Conservation (phyloP, 1,284 basidiomycete genomes). For the Entoloma clypeatum region DNA sequence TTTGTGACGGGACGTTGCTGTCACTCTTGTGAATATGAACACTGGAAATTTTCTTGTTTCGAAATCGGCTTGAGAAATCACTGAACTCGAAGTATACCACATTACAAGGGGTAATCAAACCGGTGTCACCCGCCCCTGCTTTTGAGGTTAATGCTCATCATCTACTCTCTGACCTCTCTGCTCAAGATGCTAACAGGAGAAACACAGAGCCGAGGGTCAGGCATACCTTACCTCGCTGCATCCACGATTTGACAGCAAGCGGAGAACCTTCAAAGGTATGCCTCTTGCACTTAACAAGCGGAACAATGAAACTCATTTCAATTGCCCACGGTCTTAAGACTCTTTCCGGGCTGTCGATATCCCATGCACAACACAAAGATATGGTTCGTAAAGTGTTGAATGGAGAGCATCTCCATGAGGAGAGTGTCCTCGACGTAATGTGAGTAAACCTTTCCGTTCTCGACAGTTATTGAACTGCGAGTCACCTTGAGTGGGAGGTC, state of each 20-base stretch:
- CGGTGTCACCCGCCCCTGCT: too few relatives aligned
- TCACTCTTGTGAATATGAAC: too few relatives aligned
- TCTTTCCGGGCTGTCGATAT: slow-evolving; percentile 73
- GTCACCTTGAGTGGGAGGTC: slow-evolving; percentile 54
- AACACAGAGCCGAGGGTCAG: slow-evolving; percentile 83
- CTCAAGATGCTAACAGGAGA: slow-evolving; percentile 2
- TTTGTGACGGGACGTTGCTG: too few relatives aligned
- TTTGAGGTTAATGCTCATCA: slow-evolving; percentile 49
- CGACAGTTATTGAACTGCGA: slow-evolving; percentile 9
- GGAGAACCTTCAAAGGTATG: slow-evolving; percentile 91
- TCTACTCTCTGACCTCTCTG: slow-evolving; percentile 1
- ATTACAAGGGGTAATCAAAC: too few relatives aligned
- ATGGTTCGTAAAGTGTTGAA: slow-evolving; percentile 88
- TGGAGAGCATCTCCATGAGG: slow-evolving; percentile 86
- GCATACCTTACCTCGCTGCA: slow-evolving; percentile 84
- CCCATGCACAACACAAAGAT: slow-evolving; percentile 84
- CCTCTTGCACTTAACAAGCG: background rate
- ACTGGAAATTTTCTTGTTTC: too few relatives aligned
- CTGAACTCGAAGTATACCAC: too few relatives aligned
- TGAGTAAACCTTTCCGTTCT: slow-evolving; percentile 30
- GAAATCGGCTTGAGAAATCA: too few relatives aligned
- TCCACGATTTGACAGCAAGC: slow-evolving; percentile 96
- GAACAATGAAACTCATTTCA: slow-evolving; percentile 6
- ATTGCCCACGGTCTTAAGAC: slow-evolving; percentile 68
- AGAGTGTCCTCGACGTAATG: slow-evolving; percentile 57